These are phyloP conservation scores for Agrocybe praecox DNA, from an alignment of 768 basidiomycete genomes.

Conservation along the genomic window DNA sequence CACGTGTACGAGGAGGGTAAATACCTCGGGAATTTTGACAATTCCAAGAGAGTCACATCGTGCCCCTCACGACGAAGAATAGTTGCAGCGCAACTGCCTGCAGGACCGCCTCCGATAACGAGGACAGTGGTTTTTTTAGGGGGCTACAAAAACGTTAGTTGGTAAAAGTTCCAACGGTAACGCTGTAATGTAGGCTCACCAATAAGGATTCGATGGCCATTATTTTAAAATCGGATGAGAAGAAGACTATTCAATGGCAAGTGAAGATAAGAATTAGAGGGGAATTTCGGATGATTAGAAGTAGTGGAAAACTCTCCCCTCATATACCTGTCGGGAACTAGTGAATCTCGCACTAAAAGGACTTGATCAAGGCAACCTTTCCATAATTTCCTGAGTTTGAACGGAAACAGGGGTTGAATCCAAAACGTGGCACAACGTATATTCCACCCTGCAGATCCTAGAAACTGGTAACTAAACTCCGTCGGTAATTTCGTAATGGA, in stretches of 20 bases:
- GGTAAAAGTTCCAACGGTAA: neutral
- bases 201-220: neutral
- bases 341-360: neutral
- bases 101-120: conserved; percentile 64
- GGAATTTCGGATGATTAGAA: neutral
- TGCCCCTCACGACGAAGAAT: conserved; percentile 59
- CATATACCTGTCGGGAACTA: neutral
- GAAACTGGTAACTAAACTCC: neutral
- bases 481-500: neutral
- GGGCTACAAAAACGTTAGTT: neutral
- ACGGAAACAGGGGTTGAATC: neutral
- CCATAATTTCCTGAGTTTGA: neutral
- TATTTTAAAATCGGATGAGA: neutral
- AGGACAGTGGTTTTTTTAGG: conserved; percentile 33
- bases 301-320: neutral
- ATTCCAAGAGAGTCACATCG: conserved; percentile 59
- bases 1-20: neutral
- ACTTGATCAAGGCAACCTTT: neutral
- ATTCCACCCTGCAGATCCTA: neutral
- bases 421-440: neutral
- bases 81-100: conserved; percentile 57
- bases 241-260: too few relatives aligned
- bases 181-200: neutral
- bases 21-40: conserved; percentile 57
- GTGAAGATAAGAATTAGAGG: neutral